Conservation (phyloP, 225 moss, liverwort and hornwort species). For the Takakia lepidozioides region DNA sequence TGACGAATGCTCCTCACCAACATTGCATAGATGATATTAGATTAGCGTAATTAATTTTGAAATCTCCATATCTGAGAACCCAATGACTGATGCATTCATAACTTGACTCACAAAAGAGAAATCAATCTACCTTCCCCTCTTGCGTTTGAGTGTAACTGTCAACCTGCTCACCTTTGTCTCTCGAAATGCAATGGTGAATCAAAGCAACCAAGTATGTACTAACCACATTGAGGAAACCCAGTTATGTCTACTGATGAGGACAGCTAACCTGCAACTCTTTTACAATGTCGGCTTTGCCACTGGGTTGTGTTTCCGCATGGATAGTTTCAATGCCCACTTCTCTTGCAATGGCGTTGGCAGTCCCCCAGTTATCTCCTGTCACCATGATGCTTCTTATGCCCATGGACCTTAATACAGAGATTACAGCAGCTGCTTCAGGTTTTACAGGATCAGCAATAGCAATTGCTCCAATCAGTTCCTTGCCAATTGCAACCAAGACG, state of each 20-base stretch:
- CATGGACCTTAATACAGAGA: constrained; percentile 52
- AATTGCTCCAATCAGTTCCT: constrained; percentile 64
- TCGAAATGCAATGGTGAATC: too few relatives aligned
- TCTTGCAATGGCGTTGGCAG: constrained; percentile 75
- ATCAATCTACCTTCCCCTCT: too few relatives aligned
- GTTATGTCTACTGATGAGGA: too few relatives aligned
- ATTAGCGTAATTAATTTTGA: neutral
- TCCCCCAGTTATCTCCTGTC: constrained; percentile 97
- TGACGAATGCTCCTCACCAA: neutral
- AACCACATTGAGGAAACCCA: too few relatives aligned
- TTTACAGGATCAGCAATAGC: constrained; percentile 89
- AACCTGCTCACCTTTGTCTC: too few relatives aligned
- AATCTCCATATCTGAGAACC: neutral
- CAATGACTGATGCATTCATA: neutral
- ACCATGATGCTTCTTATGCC: constrained; percentile 85
- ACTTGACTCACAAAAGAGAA: too few relatives aligned
- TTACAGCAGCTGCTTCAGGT: constrained; percentile 75
- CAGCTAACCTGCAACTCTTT: constrained; percentile 65
- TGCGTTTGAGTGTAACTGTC: too few relatives aligned
- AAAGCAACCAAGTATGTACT: too few relatives aligned
- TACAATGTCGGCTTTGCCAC: constrained; percentile 78
- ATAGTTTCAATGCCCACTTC: constrained; percentile 74
- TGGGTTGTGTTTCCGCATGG: constrained; percentile 66
- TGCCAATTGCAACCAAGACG: constrained; percentile 66
- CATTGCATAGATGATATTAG: neutral